A percentile compares a stretch with the other conserved stretches of the same genome.
Conservation (phyloP, 441 rosid species). For the Adansonia rubrostipa region DNA sequence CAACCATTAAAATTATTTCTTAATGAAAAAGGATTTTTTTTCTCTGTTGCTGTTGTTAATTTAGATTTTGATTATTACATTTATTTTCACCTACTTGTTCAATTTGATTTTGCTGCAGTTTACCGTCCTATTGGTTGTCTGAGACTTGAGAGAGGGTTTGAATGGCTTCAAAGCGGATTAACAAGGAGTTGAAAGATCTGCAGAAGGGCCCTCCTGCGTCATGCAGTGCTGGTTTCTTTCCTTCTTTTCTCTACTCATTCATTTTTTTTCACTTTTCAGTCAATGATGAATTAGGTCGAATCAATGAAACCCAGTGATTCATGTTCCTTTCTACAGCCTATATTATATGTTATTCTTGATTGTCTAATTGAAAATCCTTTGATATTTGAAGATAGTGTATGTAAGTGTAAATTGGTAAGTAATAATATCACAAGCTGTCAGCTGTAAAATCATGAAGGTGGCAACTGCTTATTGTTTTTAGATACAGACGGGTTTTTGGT, state of each 20-base stretch:
- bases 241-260: not conserved
- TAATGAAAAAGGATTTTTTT: not conserved
- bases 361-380: not conserved
- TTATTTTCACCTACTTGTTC: not conserved
- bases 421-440: not conserved
- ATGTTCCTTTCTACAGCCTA: not conserved
- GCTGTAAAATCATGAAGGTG: not conserved
- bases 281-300: not conserved
- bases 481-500: not conserved
- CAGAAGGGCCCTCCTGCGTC: constrained; percentile 92
- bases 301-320: not conserved
- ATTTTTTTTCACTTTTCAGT: not conserved
- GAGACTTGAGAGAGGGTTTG: not conserved
- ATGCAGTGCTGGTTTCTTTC: constrained; percentile 80
- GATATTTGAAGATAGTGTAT: not conserved
- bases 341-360: not conserved
- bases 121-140: not conserved
- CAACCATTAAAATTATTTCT: too few relatives aligned
- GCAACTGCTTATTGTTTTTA: not conserved
- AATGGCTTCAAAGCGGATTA: constrained; percentile 87
- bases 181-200: constrained; percentile 87
- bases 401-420: not conserved
- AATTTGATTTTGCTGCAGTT: constrained; percentile 11
- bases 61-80: not conserved
- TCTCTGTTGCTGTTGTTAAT: not conserved